Evolutionary conservation across 257 asterid genomes (phyloP), one percentile per base, ranked within the genome.

Genomic region (Solanum commersonii): DNA sequence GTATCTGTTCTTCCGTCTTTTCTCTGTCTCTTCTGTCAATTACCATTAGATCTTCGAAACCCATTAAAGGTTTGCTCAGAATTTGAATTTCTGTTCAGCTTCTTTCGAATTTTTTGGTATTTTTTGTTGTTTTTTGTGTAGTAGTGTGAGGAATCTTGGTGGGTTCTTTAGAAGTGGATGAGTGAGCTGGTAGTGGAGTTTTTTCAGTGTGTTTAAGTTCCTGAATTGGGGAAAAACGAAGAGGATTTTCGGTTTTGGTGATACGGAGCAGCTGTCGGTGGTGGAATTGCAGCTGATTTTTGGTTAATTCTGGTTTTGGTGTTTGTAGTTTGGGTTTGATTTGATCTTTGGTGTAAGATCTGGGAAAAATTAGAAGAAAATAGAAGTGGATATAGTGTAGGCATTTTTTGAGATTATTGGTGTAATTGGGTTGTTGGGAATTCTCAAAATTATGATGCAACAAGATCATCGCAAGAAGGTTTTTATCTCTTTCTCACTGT

Each of bases 401-500:
- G 65, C 65, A 20, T 3, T 56, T 56, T 18, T 56, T 56, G 65
- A 56, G 25, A 56, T 56, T 56, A 56, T 56, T 56, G 65, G 65
- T 56, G 65, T 49, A 56, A 56, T 20, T 56, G 25, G 52, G 83
- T 74, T 74, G 52, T 74, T 37, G 20, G 16, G 11, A 10, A 34
- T 46, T 49, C 18, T 81, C 29, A 1, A 29, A 44, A 2, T 44
- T 27, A 91, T 89, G 92, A 95, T 93, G 96, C 96, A 91, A 90
- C 98, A 93, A 81, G 96, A 93, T 92, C 95, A 88, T 89, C 93
- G 91, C 76, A 94, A 90, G 87, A 94, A 93, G 98, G 98, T 95
- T 23, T 35, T 12, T 35, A 22, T 74, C 29, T 84, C 85, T 77
- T 27, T 84, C 72, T 56, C 68, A 10, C 49, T 73, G 8, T 33